Conservation (phyloP, 441 rosid species). For the Brassica hybrid region DNA sequence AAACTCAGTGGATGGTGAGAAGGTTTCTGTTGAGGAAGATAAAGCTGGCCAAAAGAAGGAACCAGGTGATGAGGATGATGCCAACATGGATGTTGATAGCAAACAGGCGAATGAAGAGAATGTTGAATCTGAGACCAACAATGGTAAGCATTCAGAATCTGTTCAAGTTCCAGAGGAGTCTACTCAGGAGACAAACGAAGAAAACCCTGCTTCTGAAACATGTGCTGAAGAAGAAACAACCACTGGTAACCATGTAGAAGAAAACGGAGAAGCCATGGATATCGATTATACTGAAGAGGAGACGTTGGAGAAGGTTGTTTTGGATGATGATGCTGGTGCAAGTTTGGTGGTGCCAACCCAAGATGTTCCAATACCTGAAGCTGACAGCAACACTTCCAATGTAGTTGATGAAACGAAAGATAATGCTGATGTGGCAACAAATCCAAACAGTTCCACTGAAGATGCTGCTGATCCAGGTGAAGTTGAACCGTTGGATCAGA, state of each 20-base stretch:
- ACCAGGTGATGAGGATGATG: not conserved
- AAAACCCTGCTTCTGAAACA: conserved; percentile 26
- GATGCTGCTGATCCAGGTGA: conserved; percentile 44
- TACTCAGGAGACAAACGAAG: conserved; percentile 32
- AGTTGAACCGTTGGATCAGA: conserved; percentile 42
- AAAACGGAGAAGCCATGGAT: conserved; percentile 40
- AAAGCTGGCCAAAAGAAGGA: conserved; percentile 20
- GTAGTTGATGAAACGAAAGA: conserved; percentile 37
- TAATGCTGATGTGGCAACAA: conserved; percentile 30
- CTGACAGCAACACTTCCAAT: conserved; percentile 32
- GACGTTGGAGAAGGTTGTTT: conserved; percentile 44
- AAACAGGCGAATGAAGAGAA: conserved; percentile 21
- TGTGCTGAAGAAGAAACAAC: conserved; percentile 35
- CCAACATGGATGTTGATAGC: conserved; percentile 15
- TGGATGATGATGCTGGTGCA: conserved; percentile 15
- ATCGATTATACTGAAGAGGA: conserved; percentile 50
- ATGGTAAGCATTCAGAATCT: conserved; percentile 25
- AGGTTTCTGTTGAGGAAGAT: conserved; percentile 14
- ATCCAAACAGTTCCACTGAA: conserved; percentile 29
- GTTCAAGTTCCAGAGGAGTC: conserved; percentile 33
- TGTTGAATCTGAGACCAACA: conserved; percentile 20
- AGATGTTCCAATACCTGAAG: conserved; percentile 19
- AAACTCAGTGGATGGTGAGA: conserved; percentile 4
- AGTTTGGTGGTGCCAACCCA: not conserved
- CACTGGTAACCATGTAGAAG: conserved; percentile 36